Evolutionary conservation across 2,329 filamentous ascomycete species (phyloP).

Genomic region (Capronia coronata): DNA sequence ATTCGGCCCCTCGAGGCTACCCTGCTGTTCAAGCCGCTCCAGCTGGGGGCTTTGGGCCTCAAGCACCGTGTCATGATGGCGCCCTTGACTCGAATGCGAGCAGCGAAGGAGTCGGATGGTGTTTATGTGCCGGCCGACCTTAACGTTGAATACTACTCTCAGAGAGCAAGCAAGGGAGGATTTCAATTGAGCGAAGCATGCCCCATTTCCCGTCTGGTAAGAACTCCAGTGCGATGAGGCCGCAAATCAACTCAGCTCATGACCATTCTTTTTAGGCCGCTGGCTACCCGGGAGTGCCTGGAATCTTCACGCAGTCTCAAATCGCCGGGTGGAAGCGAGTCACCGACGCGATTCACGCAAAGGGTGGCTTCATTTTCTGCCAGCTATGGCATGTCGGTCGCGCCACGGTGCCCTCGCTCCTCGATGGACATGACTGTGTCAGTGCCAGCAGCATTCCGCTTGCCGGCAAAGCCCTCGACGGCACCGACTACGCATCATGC

Average conservation of each 20-base stretch:
- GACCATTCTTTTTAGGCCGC: conserved; percentile 28
- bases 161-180: conserved; percentile 33
- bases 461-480: conserved; percentile 37
- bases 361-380: conserved; percentile 44
- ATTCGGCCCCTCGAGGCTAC: conserved; percentile 16
- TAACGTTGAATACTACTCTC: conserved; percentile 36
- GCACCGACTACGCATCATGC: conserved; percentile 29
- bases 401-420: conserved; percentile 37
- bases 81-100: conserved; percentile 50
- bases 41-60: conserved; percentile 42
- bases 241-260: conserved; percentile 29
- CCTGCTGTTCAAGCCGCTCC: conserved; percentile 40
- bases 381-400: conserved; percentile 37
- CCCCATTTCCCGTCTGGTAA: conserved; percentile 30
- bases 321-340: conserved; percentile 47
- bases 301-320: conserved; percentile 33
- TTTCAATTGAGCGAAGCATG: conserved; percentile 35
- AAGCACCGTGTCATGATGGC: conserved; percentile 49
- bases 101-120: conserved; percentile 33
- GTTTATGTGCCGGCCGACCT: conserved; percentile 37
- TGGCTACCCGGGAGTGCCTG: conserved; percentile 31
- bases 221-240: conserved; percentile 21
- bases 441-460: conserved; percentile 34
- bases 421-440: conserved; percentile 31
- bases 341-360: conserved; percentile 46